Evolutionary conservation across 495 filamentous ascomycete genomes (phyloP), one percentile per base, ranked within the genome.

Genomic region (Aspergillus asperescens): DNA sequence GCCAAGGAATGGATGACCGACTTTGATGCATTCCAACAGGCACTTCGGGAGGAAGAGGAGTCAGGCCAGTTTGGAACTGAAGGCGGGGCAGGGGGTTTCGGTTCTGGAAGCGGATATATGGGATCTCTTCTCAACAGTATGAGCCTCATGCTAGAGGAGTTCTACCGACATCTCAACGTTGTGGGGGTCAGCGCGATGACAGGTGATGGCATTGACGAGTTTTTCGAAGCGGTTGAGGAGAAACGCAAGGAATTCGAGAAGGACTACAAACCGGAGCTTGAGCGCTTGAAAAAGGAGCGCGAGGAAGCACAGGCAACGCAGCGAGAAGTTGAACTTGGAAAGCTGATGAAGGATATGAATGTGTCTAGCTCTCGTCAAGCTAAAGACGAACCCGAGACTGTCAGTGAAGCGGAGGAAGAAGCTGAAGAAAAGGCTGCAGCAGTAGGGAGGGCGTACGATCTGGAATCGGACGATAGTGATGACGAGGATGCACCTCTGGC

Each of bases 1-100:
- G 93, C 89, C 7, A 94, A 95, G 74, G 90, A 97, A 66, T 99
- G 93, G 93, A 99, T 99, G 93, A 95, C 90, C 15, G 91, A 99
- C 64, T 97, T 94, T 61, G 92, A 97, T 56, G 83, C 88, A 12
- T 99, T 99, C 69, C 94, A 97, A 67, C 80, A 79, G 25, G 93
- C 93, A 32, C 70, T 99, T 27, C 76, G 81, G 29, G 67, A 78
- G 43, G 91, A 95, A 66, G 88, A 97, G 69, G 83, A 87, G 49
- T 66, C 70, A 2, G 89, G 89, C 19, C 83, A 81, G 15, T 93
- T 89, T 62, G 88, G 87, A 18, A 72, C 80, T 1, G 88, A 90
- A 59, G 86, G 88, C 23, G 79, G 75, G 25, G 75, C 74, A 28
- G 71, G 72, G 27, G 75, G 79, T 0, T 68, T 81, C 22, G 84